Percentiles rank a stretch among this genome's conserved stretches.
Conservation (phyloP, 805 yeast species). For the Jamesozyma jinghongensis region DNA sequence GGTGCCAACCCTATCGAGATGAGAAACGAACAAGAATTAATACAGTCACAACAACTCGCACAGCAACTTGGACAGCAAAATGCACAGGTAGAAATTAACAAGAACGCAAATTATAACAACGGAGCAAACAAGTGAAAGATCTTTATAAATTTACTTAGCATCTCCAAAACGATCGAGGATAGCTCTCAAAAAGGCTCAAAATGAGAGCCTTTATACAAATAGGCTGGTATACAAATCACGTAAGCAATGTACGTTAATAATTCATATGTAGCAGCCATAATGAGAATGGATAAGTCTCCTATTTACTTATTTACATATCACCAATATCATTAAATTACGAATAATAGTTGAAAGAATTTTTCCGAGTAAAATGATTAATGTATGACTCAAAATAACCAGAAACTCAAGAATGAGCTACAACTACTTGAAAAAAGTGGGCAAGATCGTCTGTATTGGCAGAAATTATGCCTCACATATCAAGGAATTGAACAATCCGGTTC, state of each 20-base stretch:
- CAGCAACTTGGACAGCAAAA: not conserved
- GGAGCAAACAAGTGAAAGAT: not conserved
- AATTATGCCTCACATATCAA: slow-evolving; percentile 94
- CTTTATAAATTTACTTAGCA: no score
- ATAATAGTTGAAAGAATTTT: not conserved
- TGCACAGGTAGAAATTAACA: no score
- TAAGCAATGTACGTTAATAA: no score
- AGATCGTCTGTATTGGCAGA: slow-evolving; percentile 91
- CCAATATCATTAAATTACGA: not conserved
- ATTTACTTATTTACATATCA: no score
- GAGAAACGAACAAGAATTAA: slow-evolving; percentile 6
- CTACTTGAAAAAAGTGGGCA: slow-evolving; percentile 56
- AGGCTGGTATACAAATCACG: no score
- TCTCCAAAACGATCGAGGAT: no score
- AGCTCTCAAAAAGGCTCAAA: no score
- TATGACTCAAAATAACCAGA: no score
- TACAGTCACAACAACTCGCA: not conserved
- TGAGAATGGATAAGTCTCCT: no score
- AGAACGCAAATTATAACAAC: not conserved
- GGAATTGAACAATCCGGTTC: slow-evolving; percentile 75
- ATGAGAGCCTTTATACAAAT: no score
- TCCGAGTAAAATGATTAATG: not conserved
- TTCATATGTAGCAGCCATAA: no score
- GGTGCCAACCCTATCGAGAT: slow-evolving; percentile 22
- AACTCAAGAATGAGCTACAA: slow-evolving; percentile 40